phyloP scores from a whole-genome alignment of 2,329 filamentous ascomycete species.

The Paramyrothecium sp. region DNA sequence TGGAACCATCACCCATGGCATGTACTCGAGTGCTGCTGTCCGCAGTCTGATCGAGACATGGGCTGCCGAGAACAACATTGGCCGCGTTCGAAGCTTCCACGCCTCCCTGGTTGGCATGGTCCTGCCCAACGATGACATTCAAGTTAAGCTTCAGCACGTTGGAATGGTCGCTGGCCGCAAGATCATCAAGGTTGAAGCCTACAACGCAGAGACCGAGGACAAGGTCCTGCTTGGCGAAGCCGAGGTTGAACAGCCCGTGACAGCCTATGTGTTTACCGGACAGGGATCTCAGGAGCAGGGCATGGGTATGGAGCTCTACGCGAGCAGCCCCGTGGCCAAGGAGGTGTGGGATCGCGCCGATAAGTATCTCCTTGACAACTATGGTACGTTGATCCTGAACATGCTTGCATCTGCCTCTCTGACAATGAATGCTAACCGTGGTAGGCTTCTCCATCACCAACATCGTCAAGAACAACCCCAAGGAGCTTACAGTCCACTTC shows the following conservation, averaged over 20 bases:
- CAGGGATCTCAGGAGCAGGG: conserved; percentile 98
- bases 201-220: conserved; percentile 93
- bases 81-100: conserved; percentile 95
- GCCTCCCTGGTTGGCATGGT: conserved; percentile 98
- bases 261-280: conserved; percentile 96
- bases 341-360: conserved; percentile 98
- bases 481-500: conserved; percentile 97
- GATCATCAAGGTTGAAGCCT: conserved; percentile 98
- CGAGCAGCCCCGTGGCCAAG: conserved; percentile 87
- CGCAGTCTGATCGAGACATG: conserved; percentile 96
- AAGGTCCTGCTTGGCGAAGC: conserved; percentile 95
- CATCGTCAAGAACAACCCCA: conserved; percentile 99
- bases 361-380: conserved; percentile 97
- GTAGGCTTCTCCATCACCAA: conserved; percentile 92
- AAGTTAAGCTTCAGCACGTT: conserved; percentile 93
- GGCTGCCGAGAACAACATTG: conserved; percentile 98
- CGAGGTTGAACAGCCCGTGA: conserved; percentile 95
- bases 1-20: conserved; percentile 97
- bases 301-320: conserved; percentile 99
- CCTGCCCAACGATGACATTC: conserved; percentile 89
- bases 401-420: background rate
- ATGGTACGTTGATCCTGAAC: conserved; percentile 61
- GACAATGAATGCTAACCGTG: conserved; percentile 6
- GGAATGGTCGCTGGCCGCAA: conserved; percentile 98
- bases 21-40: conserved; percentile 98